phyloP scores from a whole-genome alignment of 345 rosid species.

The Brassica juncea region DNA sequence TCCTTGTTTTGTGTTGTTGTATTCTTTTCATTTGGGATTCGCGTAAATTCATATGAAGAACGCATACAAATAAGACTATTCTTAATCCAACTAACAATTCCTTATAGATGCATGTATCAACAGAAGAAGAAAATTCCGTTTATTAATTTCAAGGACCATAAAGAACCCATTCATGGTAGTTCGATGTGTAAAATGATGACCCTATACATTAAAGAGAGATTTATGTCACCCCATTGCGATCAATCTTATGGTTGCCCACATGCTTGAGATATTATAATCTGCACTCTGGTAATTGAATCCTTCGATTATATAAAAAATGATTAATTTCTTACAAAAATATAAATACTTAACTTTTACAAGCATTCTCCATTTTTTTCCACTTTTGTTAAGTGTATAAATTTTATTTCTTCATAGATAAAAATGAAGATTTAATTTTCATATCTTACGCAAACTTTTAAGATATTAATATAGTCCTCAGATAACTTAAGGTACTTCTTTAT shows the following conservation, averaged over 20 bases:
- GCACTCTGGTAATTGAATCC: not conserved
- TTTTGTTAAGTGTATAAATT: not conserved
- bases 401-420: not conserved
- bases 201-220: not conserved
- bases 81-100: not conserved
- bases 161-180: not conserved
- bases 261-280: not conserved
- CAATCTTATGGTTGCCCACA: not conserved
- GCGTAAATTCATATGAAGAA: not conserved
- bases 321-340: not conserved
- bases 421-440: not conserved
- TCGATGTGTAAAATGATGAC: not conserved
- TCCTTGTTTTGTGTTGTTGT: no score
- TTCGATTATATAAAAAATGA: not conserved
- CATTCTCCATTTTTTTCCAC: not conserved
- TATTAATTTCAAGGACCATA: not conserved
- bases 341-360: not conserved
- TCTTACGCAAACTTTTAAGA: not conserved
- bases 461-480: not conserved
- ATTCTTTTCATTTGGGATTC: no score
- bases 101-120: not conserved
- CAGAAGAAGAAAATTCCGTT: not conserved
- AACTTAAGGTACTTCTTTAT: not conserved
- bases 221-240: not conserved
- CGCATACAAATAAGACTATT: not conserved